Evolutionary conservation across 345 rosid genomes (phyloP), one percentile per base, ranked within the genome.

Genomic region (Pugionium cornutum): DNA sequence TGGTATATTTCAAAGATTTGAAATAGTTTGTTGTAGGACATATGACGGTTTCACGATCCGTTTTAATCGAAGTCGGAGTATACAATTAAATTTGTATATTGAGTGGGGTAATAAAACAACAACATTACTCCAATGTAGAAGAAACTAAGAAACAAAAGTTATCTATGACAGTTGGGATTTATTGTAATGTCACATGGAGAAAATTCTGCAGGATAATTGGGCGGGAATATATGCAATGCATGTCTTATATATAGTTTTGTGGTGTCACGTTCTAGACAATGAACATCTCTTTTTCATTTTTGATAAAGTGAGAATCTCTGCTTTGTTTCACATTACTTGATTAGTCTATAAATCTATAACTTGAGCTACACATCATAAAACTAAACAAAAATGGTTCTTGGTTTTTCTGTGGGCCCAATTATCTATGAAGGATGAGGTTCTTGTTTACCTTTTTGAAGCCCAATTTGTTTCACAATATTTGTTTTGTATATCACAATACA

Each of bases 221-320:
- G 76, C 67, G 67, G 63, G 68, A 73, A 73, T 73, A 58, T 73
- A 43, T 66, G 60, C n/a, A 36, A 68, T 5, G 50, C 50, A 58
- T 58, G 37, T n/a, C n/a, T 39, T 18, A 18, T 18, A 18, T 39
- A 26, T 5, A 56, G 46, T 27, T 40, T 40, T 56, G 46, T 28
- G 9, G 48, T 58, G 36, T 41, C 62, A 41, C 62, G 62, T 58
- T 58, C 48, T 58, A 41, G 4, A 29, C 25, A 46, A 2, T 25
- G 43, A 56, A 5, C 7, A 28, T 39, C 36, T 41, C 35, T 57
- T 41, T 40, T 39, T 57, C 62, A 18, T 18, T 18, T 18, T 18
- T 18, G 18, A 0, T 18, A 18, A 18, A 18, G 18, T 18, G 18
- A 18, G 0, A 18, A 18, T 39, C 3, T 55, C 8, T 55, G 44